Conservation (phyloP, 441 rosid species). For the Manihot esculenta region DNA sequence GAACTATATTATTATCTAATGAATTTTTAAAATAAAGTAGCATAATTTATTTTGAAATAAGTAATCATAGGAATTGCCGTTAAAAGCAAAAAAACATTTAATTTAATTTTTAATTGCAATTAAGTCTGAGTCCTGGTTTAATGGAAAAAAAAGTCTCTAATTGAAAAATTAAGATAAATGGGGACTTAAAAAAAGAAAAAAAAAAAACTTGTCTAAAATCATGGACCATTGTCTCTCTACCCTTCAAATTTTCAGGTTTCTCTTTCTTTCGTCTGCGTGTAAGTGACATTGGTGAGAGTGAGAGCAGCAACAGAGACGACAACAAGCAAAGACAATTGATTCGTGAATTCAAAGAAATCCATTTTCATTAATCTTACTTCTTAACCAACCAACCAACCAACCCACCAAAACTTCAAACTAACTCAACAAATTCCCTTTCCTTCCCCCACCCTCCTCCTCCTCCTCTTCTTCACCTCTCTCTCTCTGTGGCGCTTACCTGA, state of each 20-base stretch:
- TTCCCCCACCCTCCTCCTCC: neutral
- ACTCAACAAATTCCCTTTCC: constrained; percentile 21
- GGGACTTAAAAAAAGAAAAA: no score
- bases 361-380: constrained; percentile 20
- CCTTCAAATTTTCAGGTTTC: neutral
- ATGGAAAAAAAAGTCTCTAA: no score
- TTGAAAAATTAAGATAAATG: no score
- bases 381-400: constrained; percentile 17
- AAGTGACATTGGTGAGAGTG: neutral
- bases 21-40: no score
- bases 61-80: no score
- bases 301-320: constrained; percentile 3
- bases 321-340: constrained; percentile 8
- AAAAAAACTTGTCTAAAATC: constrained; percentile 6
- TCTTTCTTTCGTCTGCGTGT: neutral
- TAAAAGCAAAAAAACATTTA: no score
- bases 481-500: neutral
- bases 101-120: no score
- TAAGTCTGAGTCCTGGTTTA: no score
- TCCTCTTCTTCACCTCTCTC: constrained; percentile 1
- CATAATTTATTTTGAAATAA: no score
- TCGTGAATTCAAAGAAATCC: constrained; percentile 46
- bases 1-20: no score
- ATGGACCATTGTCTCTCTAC: constrained; percentile 23
- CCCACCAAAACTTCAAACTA: constrained; percentile 10